Conservation (phyloP, 1,139 yeast species). For the Suhomyces choctaworum region DNA sequence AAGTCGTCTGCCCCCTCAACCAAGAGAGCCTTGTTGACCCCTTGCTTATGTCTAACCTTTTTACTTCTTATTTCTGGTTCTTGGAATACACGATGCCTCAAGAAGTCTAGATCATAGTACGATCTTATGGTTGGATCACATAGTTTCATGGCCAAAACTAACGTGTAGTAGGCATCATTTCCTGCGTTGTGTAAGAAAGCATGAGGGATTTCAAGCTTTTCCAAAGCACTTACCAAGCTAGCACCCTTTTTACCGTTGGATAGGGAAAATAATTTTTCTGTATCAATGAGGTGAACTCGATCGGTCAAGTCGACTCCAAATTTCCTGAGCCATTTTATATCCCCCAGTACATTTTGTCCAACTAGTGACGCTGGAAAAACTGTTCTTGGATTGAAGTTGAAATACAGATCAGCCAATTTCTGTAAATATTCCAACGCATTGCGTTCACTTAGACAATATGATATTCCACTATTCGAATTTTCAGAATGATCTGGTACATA, state of each 20-base stretch:
- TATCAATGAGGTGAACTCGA: slow-evolving; percentile 45
- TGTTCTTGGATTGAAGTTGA: not conserved
- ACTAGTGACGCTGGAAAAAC: slow-evolving; percentile 36
- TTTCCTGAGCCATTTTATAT: slow-evolving; percentile 51
- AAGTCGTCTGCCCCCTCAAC: not conserved
- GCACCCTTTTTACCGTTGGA: slow-evolving; percentile 46
- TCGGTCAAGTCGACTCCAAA: slow-evolving; percentile 51
- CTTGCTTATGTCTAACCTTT: slow-evolving; percentile 2
- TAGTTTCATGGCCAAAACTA: slow-evolving; percentile 51
- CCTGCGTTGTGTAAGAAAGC: slow-evolving; percentile 76
- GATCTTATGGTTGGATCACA: slow-evolving; percentile 54
- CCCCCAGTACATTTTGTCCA: slow-evolving; percentile 71
- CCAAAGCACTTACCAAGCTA: slow-evolving; percentile 52
- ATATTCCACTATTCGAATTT: slow-evolving; percentile 56
- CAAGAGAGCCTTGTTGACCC: not conserved
- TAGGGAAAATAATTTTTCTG: slow-evolving; percentile 48
- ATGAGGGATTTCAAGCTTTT: slow-evolving; percentile 57
- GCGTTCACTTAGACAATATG: slow-evolving; percentile 40
- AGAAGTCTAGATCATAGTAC: slow-evolving; percentile 25
- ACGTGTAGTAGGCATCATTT: slow-evolving; percentile 76
- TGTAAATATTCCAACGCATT: slow-evolving; percentile 44
- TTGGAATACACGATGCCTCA: not conserved
- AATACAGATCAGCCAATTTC: slow-evolving; percentile 42
- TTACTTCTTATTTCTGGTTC: slow-evolving; percentile 1
- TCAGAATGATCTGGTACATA: slow-evolving; percentile 64